Base-by-base conservation (phyloP, 179 eudicot species). In the Vitellaria paradoxa region DNA sequence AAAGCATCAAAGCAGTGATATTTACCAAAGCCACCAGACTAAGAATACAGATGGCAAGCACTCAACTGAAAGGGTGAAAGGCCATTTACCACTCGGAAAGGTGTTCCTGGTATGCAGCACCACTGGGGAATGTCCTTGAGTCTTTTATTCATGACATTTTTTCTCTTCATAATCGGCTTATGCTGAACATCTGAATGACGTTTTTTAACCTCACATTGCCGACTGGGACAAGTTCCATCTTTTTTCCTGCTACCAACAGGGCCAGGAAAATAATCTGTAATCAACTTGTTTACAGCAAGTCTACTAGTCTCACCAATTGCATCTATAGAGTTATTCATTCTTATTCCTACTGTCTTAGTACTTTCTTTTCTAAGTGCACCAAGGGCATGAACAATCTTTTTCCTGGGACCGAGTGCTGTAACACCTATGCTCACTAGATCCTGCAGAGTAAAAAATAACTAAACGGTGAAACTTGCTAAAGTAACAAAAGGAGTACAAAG, bases 401-500 rank as follows among this genome's bases (percentile, higher is more conserved):
- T 95, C 85, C 98, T 87, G 5, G 98, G 97, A 77, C 98, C 98
- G 81, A 95, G 93, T 60, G 98, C 94, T 69, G 91, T 84, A 61
- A 95, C 81, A 70, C 97, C 98, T 75, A 95, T 91, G 83, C 83
- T 81, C 53, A 82, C 74, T 69, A 95, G 85, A 86, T 94, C 98
- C 98, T 94, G 90, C 84, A 79, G 60, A 67, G 17, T 79, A 74
- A 47, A 67, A 17, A 17, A 42, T 20, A 56, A 30, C 7, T 56
- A 56, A 5, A 18, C 65, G 75, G 18, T 56, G 17, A 71, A 57
- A 37, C 26, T 18, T 37, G 65, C 42, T 21, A 9, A 59, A 37
- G 47, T 23, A 52, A 47, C 45, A 13, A 73, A 68, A 53, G 47
- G 5, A 65, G 42, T 20, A 9, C 6, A 40, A 62, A 18, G 56